Evolutionary conservation across 2,329 filamentous ascomycete genomes (phyloP), one percentile per base, ranked within the genome.

Genomic region (Mariannaea elegans): DNA sequence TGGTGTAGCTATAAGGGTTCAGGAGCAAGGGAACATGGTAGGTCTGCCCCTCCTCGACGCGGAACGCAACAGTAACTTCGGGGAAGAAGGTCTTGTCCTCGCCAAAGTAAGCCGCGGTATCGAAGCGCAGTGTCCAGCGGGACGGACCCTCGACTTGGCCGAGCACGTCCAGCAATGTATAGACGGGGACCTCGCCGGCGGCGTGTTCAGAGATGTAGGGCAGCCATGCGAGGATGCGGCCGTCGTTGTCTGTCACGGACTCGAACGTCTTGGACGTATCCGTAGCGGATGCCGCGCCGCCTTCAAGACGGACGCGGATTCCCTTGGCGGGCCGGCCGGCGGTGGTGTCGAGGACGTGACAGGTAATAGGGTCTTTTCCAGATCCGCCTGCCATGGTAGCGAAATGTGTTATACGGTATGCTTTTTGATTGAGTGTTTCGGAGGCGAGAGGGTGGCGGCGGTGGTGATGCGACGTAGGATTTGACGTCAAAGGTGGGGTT

Each of bases 321-420:
- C 82, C 81, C 56, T 82, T 77, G 14, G 87, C 92, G 19, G 92
- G 92, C 57, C 83, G 84, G 71, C 92, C 92, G 62, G 84, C 80
- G n/a, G 87, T 85, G 10, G 91, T 94, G 82, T 95, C 91, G 75
- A 95, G 91, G 76, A 94, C 86, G 81, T 95, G 92, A 81, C 91
- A 94, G 75, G 92, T 94, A 72, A 95, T 94, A 72, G 86, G 87
- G 72, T 88, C 86, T 72, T 85, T 87, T 59, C 58, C 45, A 24
- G 66, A 51, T 23, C 48, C 51, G 49, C 63, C 58, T n/a, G 64
- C 39, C 68, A 71, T 72, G 57, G 32, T 36, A 36, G 32, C 32
- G 32, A 36, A 36, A n/a, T 34, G 10, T 24, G 14, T 42, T 23
- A 10, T 36, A 29, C 16, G 31, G 29, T 42, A 24, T 32, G 27